Evolutionary conservation across 345 rosid genomes (phyloP), one percentile per base, ranked within the genome.

Genomic region (Lumnitzera littorea): DNA sequence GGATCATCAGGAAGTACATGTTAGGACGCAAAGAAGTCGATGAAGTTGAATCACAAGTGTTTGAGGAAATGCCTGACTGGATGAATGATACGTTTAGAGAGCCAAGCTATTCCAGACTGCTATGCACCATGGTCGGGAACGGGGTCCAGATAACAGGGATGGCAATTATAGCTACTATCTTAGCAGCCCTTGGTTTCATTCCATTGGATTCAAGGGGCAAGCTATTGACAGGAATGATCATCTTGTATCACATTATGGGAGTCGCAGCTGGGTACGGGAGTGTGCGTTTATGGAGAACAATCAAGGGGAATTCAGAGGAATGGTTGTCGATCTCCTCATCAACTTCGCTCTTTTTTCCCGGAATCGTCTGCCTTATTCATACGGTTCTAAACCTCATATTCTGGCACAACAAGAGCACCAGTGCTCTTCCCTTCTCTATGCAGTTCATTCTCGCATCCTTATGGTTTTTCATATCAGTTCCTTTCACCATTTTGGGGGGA

Each of bases 11-110:
- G 16, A 27, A 53, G 53, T 51, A 13, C 13, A 51, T 58, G 3
- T 16, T 53, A 10, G 52, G 57, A 16, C 74, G 74, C 43, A 84
- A 70, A 83, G 96, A 83, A 66, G 75, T 84, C 2, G 86, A 89
- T 70, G 91, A 86, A 61, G 88, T 88, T 12, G 76, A 89, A 58
- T 84, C 85, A 55, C 90, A 84, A 80, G 80, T 82, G 76, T 74
- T 80, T 13, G 87, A 89, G 73, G 94, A 86, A 78, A 64, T 82
- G 50, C 79, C 83, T 53, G 85, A 88, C 20, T 86, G 66, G 57
- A 46, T 12, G 8, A 48, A 60, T 2, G 60, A 67, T 53, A 55
- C 12, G 13, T 60, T 67, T 49, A 47, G 50, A 54, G 70, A 24
- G 20, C 65, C 70, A 2, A 11, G 29, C 25, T 23, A 24, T 16